These are phyloP conservation scores for Pseudogymnoascus sp. DNA, from an alignment of 2,329 filamentous ascomycete species.

Conservation along the genomic window DNA sequence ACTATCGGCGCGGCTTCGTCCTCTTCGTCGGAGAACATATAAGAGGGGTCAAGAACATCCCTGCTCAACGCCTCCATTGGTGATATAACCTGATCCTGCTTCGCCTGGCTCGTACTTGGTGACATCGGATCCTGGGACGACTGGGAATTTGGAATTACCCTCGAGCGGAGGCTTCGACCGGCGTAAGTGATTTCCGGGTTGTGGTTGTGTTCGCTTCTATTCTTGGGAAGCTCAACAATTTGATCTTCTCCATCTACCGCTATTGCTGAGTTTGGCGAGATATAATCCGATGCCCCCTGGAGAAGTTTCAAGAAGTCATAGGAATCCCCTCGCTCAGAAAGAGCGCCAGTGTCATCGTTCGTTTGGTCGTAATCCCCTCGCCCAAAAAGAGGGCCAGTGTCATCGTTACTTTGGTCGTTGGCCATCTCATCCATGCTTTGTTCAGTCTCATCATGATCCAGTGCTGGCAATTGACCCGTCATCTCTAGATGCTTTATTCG, in stretches of 20 bases:
- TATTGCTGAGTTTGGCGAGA: not conserved
- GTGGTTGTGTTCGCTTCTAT: not conserved
- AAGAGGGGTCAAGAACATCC: slow-evolving; percentile 21
- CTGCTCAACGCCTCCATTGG: slow-evolving; percentile 10
- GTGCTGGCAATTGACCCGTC: not conserved
- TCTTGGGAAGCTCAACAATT: not conserved
- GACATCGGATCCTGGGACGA: not conserved
- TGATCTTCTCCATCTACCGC: not conserved
- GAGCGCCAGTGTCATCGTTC: too few species aligned
- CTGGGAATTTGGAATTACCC: slow-evolving; percentile 10
- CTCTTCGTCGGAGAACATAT: slow-evolving; percentile 33
- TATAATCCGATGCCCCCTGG: not conserved
- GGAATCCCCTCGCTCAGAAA: not conserved
- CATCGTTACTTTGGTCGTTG: not conserved
- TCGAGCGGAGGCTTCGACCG: not conserved
- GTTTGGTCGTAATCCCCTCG: too few species aligned
- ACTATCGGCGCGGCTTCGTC: slow-evolving; percentile 13
- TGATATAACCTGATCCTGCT: not conserved
- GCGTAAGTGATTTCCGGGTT: not conserved
- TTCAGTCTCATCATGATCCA: not conserved
- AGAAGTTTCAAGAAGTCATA: not conserved
- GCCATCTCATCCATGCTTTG: not conserved
- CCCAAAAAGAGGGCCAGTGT: not conserved
- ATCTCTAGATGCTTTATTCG: not conserved
- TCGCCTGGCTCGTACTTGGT: slow-evolving; percentile 11